Base-by-base conservation (phyloP, 495 filamentous ascomycete genomes). In the Talaromyces ruber region DNA sequence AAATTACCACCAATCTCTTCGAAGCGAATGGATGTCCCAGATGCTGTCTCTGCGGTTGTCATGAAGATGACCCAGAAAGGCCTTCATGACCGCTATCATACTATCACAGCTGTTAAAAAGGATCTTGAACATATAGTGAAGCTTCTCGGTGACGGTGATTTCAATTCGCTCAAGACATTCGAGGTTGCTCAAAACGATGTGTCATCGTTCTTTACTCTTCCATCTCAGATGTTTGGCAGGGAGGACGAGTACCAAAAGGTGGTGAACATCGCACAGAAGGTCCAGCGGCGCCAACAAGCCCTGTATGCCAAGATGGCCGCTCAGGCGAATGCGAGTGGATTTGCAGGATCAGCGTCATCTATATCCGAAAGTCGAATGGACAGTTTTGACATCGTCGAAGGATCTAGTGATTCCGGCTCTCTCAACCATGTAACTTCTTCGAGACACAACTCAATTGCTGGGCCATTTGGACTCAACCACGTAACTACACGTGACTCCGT, bases 61-160 rank as follows among this genome's bases (percentile, higher is more conserved):
- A 88, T 92, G 64, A 93, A 91, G 70, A 96, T 94, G 86, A 94
- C 91, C 0, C 84, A 89, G 54, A 96, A 93, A 67, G 86, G 85
- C 29, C 87, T 93, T 21, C 83, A 84, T 55, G 91, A 96, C 51
- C 82, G 92, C 9, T 97, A 97, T 68, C 83, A 93, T 67, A 93
- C 90, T 3, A 86, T 88, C 4, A 89, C 87, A 43, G 91, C 91
- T 2, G 81, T 96, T 16, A 89, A 88, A 62, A 76, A 90, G 65
- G 92, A 97, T 66, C 72, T 97, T 51, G 67, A 81, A 8, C 76
- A 84, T 63, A 83, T 95, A 3, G 82, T 87, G 54, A 79, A 86
- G 65, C 72, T 94, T 29, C 77, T 97, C 18, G 84, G 82, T 4
- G 85, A 88, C 66, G 91, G 90, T n/a, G 86, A 96, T 67, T 80